Base-by-base conservation (phyloP, 495 filamentous ascomycete species). In the Immersiella caudata region DNA sequence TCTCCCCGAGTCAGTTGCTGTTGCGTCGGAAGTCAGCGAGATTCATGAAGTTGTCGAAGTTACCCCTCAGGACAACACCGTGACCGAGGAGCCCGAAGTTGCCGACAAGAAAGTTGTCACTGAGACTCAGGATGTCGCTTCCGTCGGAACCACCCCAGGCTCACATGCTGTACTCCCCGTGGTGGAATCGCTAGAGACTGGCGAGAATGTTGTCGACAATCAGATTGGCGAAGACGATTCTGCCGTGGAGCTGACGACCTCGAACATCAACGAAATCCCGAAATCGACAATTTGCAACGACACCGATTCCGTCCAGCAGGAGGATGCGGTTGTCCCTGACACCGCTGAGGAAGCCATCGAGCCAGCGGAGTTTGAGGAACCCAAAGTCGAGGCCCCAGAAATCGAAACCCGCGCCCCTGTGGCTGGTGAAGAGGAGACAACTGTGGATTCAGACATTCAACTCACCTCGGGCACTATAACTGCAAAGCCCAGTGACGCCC, bases 41-140 rank as follows among this genome's bases (percentile, higher is more conserved):
- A 51, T 1, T 46, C 33, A 49, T 25, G 60, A 62, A 3, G 33
- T 33, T 16, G 60, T 50, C 0, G 60, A 49, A 18, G 24, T 16
- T 36, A 49, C 33, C 4, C 9, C 36, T 21, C n/a, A 51, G 60
- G 35, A 25, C 60, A 22, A 27, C 8, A 12, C 26, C 35, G 60
- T 50, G 25, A 16, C 60, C 24, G 33, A 62, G 22, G 36, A 62
- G 60, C 22, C 60, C 60, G 40, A 62, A 50, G 60, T 51, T 62
- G 1, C 57, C 51, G 61, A 52, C 0, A 27, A 52, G 61, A 9
- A 25, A 29, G 33, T 7, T 22, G 52, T 55, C 20, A n/a, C 52
- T 33, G 24, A 60, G 24, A 1, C 20, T 22, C 5, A 55, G 52
- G 14, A 55, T 14, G 2, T 2, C 14, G 40, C 40, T 18, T 2